Base-by-base conservation (phyloP, 352 stramenopile species). In the Globisporangium cystogenes region DNA sequence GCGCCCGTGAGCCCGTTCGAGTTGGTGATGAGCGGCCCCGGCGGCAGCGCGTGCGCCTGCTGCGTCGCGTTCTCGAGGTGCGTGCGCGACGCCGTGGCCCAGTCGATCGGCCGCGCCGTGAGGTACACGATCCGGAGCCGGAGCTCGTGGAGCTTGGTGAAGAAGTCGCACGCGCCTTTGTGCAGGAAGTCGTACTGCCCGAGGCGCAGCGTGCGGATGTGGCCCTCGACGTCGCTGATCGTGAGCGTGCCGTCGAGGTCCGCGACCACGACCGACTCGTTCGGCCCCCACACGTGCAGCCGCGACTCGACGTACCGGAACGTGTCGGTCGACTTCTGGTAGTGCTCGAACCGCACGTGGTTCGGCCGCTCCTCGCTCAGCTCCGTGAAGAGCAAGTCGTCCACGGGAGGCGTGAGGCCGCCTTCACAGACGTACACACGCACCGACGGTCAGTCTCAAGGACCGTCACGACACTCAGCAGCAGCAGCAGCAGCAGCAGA, bases 171-270 rank as follows among this genome's bases (percentile, higher is more conserved):
- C 6, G 79, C 70, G 47, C 82, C 82, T 14, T 69, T 66, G 68
- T 93, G 82, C 21, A 93, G 57, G 42, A 84, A 93, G 58, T 93
- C 77, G 57, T 93, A 91, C 63, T 93, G 82, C 0, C 80, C 82
- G 11, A 93, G 70, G 14, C 82, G 77, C 26, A 93, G 64, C 8
- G 82, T 93, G 24, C 82, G 80, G 57, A 93, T 93, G 62, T 93
- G 82, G 43, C 82, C 82, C 57, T 93, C 82, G 14, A 93, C 78
- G 51, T 93, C 82, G 61, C 76, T 93, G 51, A 90, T 87, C 1
- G 82, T 93, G 40, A 93, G 70, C 20, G 82, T 93, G 16, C 82
- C 82, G 53, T 93, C 82, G 57, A 93, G 70, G 53, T 93, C 82
- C 14, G 79, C 81, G 16, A 93, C 77, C 26, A 91, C 74, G n/a